A percentile compares a stretch with the other conserved stretches of the same genome.
Conservation (phyloP, 805 yeast species). For the Candida namnaoensis region DNA sequence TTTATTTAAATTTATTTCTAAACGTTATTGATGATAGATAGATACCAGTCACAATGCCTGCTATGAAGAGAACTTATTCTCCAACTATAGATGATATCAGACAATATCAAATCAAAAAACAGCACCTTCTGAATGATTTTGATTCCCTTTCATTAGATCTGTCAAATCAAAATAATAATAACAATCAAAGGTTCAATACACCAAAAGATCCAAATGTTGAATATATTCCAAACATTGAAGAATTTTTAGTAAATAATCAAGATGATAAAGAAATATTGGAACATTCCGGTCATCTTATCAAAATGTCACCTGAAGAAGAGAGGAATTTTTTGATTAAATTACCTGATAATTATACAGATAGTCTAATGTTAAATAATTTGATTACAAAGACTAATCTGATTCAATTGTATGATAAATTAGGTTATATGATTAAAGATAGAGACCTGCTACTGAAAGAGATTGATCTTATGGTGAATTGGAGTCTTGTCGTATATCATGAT, state of each 20-base stretch:
- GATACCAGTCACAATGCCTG: neutral
- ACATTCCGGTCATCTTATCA: constrained; percentile 3
- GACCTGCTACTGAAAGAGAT: constrained; percentile 10
- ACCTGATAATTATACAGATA: neutral
- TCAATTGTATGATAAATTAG: neutral
- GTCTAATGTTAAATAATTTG: neutral
- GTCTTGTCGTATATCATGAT: constrained; percentile 20
- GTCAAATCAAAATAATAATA: neutral
- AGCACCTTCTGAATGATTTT: constrained; percentile 21
- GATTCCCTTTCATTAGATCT: constrained; percentile 15
- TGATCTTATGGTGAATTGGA: constrained; percentile 16
- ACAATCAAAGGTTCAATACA: neutral
- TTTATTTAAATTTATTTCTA: too few relatives aligned
- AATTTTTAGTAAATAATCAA: constrained; percentile 8
- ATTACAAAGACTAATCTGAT: neutral
- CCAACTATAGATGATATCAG: constrained; percentile 13
- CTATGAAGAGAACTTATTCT: constrained; percentile 6
- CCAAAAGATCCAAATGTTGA: neutral
- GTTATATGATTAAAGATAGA: neutral
- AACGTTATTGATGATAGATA: too few relatives aligned
- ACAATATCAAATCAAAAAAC: constrained; percentile 22
- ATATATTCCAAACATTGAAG: constrained; percentile 12
- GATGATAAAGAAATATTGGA: constrained; percentile 8
- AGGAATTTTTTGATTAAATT: neutral
- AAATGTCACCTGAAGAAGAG: neutral